phyloP scores from a whole-genome alignment of 1,139 yeast genomes.

The Geotrichum restrictum region DNA sequence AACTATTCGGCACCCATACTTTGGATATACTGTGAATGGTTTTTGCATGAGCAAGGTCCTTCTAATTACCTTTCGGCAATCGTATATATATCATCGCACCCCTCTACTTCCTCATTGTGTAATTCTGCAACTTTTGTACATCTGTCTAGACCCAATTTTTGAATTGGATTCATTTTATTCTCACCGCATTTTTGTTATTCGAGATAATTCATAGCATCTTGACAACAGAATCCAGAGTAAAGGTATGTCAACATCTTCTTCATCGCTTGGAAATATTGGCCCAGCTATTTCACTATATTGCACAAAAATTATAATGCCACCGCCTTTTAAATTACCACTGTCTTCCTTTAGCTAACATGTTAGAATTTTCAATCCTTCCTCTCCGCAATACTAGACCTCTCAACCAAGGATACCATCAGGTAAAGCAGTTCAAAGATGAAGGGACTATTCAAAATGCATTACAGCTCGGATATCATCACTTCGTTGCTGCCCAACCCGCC shows the following conservation, averaged over 20 bases:
- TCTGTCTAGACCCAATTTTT: neutral
- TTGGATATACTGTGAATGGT: no score
- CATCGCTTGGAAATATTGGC: neutral
- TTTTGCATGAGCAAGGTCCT: no score
- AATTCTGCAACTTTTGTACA: neutral
- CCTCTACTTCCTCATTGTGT: no score
- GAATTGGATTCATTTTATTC: neutral
- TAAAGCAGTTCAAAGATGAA: constrained; percentile 2
- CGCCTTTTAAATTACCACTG: no score
- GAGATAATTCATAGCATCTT: neutral
- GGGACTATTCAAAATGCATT: constrained; percentile 8
- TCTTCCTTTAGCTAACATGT: no score
- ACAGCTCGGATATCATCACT: constrained; percentile 6
- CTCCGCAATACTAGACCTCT: neutral
- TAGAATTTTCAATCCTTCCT: neutral
- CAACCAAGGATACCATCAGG: neutral
- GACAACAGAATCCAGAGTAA: neutral
- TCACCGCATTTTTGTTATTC: no score
- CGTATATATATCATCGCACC: no score
- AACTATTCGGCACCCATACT: no score
- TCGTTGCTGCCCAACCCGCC: constrained; percentile 14
- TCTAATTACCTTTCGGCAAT: no score
- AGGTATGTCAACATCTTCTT: neutral
- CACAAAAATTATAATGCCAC: neutral
- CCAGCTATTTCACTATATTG: neutral